phyloP scores from a whole-genome alignment of 345 rosid species.

The Alliaria petiolata region DNA sequence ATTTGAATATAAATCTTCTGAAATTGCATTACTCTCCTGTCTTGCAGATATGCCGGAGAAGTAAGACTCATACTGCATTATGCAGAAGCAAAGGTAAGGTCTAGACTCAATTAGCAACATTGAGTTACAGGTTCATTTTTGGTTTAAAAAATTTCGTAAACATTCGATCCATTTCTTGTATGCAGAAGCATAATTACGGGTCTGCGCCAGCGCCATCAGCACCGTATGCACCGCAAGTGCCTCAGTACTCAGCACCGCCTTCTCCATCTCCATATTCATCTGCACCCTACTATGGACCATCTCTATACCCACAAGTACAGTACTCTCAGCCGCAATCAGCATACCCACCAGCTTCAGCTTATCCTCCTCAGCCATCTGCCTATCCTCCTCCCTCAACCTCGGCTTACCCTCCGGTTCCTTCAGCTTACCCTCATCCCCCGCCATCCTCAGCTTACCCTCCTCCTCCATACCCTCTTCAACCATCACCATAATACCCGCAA shows the following conservation, averaged over 20 bases:
- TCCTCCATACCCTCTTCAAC: conserved; percentile 34
- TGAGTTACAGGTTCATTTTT: not conserved
- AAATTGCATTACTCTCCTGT: conserved; percentile 6
- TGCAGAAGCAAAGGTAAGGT: conserved; percentile 54
- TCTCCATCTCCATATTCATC: conserved; percentile 35
- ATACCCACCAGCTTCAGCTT: conserved; percentile 34
- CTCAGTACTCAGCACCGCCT: conserved; percentile 35
- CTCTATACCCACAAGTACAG: conserved; percentile 30
- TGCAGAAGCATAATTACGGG: conserved; percentile 45
- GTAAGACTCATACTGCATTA: conserved; percentile 68
- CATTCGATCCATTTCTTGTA: not conserved
- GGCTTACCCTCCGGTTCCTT: conserved; percentile 37
- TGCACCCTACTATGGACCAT: conserved; percentile 29
- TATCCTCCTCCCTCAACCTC: conserved; percentile 21
- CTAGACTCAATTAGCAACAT: not conserved
- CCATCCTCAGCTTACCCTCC: conserved; percentile 44
- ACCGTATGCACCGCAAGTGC: conserved; percentile 39
- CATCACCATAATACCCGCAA: conserved; percentile 52
- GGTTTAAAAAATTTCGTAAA: not conserved
- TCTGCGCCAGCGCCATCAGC: conserved; percentile 45
- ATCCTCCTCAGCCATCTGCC: conserved; percentile 35
- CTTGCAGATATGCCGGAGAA: conserved; percentile 79
- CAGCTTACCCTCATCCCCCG: conserved; percentile 45
- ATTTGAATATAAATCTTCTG: not conserved
- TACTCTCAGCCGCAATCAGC: conserved; percentile 39